Base-by-base conservation (phyloP, 2,329 filamentous ascomycete genomes). In the Sporothrix euskadiensis region DNA sequence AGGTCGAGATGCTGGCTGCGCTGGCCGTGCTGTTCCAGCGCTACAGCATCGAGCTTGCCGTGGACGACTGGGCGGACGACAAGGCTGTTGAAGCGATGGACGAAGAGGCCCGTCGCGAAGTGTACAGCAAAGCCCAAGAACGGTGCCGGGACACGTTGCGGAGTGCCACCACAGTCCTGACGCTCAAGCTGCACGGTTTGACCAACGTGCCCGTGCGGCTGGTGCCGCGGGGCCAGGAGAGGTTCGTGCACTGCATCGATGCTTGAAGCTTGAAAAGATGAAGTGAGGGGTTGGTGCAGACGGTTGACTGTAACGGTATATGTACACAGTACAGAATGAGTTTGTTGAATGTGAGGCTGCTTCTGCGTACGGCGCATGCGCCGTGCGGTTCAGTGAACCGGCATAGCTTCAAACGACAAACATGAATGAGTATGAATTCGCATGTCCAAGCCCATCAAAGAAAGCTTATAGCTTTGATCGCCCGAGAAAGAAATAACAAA, bases 1-100 rank as follows among this genome's bases (percentile, higher is more conserved):
- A 89, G 78, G 87, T 89, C 0, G 87, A 90, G 80, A 83, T 90
- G 76, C 81, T 88, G 65, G 85, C 88, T 3, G 82, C 85, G 12
- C 78, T 90, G 73, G 85, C 87, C 2, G 85, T 88, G 16, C 77
- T 89, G 16, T 88, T 88, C 76, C 85, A 86, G 75, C 78, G 86
- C 63, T 89, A 91, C 79, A 91, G 88, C 78, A 83, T 94, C 5
- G 92, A 94, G 83, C 84, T 94, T 73, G 91, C 89, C 1, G 89
- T 93, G 9, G 87, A 89, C 72, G 85, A 87, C 73, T 89, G 85
- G 83, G 74, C 71, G 84, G 47, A 83, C 39, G 86, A 88, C 75
- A 84, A 85, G 41, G 85, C 90, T 79, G 84, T 90, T 2, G 83
- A 80, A 9, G 76, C 73, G 59, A 89, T 90, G 88, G 79, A 79